Conservation (phyloP, 2,329 filamentous ascomycete genomes). For the Monosporascus cannonballus region DNA sequence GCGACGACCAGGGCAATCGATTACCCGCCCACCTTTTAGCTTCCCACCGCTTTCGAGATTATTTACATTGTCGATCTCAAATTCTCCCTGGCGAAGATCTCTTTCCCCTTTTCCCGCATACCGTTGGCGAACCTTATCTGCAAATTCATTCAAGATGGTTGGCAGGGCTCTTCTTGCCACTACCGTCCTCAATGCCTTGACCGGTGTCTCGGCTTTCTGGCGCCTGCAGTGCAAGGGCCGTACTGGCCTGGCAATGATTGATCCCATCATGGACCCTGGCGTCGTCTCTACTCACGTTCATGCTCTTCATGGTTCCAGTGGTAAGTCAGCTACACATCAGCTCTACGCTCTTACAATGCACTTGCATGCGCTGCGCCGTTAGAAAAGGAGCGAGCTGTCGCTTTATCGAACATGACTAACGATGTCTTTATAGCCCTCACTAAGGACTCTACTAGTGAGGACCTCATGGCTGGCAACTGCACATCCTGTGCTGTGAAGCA, state of each 20-base stretch:
- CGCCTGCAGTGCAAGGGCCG: constrained; percentile 77
- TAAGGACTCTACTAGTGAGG: constrained; percentile 46
- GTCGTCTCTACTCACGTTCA: constrained; percentile 61
- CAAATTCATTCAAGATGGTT: constrained; percentile 11
- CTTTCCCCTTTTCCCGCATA: neutral
- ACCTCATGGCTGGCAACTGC: constrained; percentile 59
- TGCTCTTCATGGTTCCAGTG: constrained; percentile 66
- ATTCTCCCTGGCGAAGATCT: neutral
- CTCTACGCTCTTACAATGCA: too few species aligned
- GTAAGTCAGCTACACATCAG: constrained; percentile 44
- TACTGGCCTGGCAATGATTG: constrained; percentile 64
- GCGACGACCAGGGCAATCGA: too few species aligned
- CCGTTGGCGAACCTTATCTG: neutral
- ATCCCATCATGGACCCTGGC: constrained; percentile 66
- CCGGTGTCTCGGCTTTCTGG: constrained; percentile 66
- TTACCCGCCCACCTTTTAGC: neutral
- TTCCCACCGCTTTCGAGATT: neutral
- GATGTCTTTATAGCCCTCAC: constrained; percentile 51
- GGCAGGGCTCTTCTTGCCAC: constrained; percentile 18
- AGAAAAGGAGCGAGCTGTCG: neutral
- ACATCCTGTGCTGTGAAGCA: constrained; percentile 75
- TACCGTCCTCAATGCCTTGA: constrained; percentile 25
- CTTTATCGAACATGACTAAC: neutral
- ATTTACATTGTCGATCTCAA: neutral
- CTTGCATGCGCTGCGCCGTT: too few species aligned